Evolutionary conservation across 768 basidiomycete genomes (phyloP).

Genomic region (Coprinellus micaceus): DNA sequence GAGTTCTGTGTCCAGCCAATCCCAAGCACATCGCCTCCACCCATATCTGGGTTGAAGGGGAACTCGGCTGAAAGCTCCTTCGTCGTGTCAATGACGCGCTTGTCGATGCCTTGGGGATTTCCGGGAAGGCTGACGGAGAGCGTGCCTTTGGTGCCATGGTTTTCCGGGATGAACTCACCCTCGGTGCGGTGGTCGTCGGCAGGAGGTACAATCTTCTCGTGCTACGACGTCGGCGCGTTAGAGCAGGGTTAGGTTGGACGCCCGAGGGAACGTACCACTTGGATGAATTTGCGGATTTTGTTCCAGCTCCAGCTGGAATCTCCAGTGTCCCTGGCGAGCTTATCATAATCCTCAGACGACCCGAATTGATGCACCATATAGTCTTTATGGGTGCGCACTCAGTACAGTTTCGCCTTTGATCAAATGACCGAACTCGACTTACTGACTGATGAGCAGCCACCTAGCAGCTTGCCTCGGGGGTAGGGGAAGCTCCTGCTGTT

Average conservation of each 20-base stretch:
- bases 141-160: slow-evolving; percentile 34
- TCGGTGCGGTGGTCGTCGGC: slow-evolving; percentile 36
- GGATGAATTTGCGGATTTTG: slow-evolving; percentile 29
- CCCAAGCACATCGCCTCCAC: slow-evolving; percentile 30
- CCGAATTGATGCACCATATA: slow-evolving; percentile 35
- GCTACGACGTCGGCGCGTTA: slow-evolving; percentile 16
- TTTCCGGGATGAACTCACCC: slow-evolving; percentile 33
- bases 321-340: slow-evolving; percentile 28
- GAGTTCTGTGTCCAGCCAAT: slow-evolving; percentile 34
- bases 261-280: slow-evolving; percentile 20
- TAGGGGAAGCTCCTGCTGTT: slow-evolving; percentile 29
- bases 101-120: slow-evolving; percentile 27
- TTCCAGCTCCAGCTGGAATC: slow-evolving; percentile 38
- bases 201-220: slow-evolving; percentile 34
- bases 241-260: neutral
- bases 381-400: slow-evolving; percentile 18
- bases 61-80: slow-evolving; percentile 29
- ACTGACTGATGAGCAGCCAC: slow-evolving; percentile 32
- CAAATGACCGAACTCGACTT: slow-evolving; percentile 11
- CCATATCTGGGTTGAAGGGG: slow-evolving; percentile 32
- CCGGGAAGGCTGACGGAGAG: slow-evolving; percentile 30
- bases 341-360: slow-evolving; percentile 34
- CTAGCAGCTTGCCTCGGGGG: slow-evolving; percentile 31
- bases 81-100: slow-evolving; percentile 34
- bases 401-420: too few species aligned